Evolutionary conservation across 495 filamentous ascomycete species (phyloP).

Genomic region (Neurospora sp.): DNA sequence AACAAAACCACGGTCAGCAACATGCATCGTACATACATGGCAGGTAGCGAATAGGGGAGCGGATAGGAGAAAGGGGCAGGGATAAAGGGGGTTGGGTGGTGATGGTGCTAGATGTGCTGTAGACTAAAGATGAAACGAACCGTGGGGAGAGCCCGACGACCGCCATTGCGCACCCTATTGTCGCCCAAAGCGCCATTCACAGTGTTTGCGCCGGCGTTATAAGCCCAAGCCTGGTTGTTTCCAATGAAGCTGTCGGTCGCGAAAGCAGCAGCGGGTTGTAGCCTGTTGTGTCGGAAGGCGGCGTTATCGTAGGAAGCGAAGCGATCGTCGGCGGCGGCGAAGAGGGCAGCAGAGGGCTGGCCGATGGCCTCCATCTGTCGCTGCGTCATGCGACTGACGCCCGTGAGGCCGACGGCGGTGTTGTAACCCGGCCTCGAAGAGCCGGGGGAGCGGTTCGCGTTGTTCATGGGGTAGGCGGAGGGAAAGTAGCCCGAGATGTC

Average conservation of each 20-base stretch:
- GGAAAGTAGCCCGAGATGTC: conserved; percentile 15
- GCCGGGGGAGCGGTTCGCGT: conserved; percentile 32
- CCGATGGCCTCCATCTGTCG: conserved; percentile 30
- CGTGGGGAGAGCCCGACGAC: conserved; percentile 36
- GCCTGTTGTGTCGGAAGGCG: conserved; percentile 48
- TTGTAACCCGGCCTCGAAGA: conserved; percentile 37
- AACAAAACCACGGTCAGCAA: conserved; percentile 1
- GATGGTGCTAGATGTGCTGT: neutral
- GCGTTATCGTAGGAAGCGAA: conserved; percentile 42
- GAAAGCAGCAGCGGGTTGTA: conserved; percentile 41
- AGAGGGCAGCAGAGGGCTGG: conserved; percentile 25
- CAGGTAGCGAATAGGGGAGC: neutral
- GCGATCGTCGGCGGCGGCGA: conserved; percentile 42
- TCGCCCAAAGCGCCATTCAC: conserved; percentile 40
- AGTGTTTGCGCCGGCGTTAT: conserved; percentile 35
- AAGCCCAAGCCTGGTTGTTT: conserved; percentile 41
- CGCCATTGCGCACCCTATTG: conserved; percentile 32
- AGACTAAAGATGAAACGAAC: conserved; percentile 26
- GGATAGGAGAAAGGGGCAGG: neutral
- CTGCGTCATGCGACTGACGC: conserved; percentile 55
- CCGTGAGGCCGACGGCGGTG: conserved; percentile 52
- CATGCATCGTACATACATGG: conserved; percentile 1
- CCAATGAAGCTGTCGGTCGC: conserved; percentile 30
- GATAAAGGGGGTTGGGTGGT: neutral
- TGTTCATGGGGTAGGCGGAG: conserved; percentile 17